Percentiles rank a stretch among this genome's conserved stretches.
phyloP scores from a whole-genome alignment of 2,329 filamentous ascomycete species.

The Pestalotiopsis sp. region DNA sequence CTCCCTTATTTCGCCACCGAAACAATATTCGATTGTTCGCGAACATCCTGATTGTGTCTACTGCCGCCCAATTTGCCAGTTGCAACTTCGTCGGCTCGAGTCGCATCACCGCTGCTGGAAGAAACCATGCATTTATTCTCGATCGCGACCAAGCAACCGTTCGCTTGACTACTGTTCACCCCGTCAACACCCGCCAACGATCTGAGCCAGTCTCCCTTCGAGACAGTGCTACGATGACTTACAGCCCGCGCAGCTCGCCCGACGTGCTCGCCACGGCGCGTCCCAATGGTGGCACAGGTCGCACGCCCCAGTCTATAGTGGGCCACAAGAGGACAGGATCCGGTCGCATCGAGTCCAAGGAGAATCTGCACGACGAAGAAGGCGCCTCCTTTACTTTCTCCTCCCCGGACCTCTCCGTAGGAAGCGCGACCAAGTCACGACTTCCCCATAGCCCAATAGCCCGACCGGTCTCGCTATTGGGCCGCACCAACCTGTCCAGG shows the following conservation, averaged over 20 bases:
- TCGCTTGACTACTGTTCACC: background rate
- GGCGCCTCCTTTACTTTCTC: background rate
- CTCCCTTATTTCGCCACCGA: background rate
- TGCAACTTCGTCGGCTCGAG: background rate
- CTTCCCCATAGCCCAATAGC: background rate
- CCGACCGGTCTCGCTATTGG: background rate
- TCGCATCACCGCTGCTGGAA: background rate
- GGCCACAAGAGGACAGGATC: slow-evolving; percentile 10
- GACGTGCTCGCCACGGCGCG: slow-evolving; percentile 6
- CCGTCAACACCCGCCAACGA: background rate
- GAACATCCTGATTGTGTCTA: background rate
- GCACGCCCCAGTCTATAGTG: background rate
- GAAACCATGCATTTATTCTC: slow-evolving; percentile 7
- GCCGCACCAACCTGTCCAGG: background rate
- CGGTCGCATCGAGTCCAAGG: slow-evolving; percentile 8
- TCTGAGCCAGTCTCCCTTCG: background rate
- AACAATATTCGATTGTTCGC: background rate
- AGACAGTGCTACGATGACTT: background rate
- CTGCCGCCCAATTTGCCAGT: background rate
- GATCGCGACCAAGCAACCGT: slow-evolving; percentile 5
- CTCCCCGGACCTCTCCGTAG: background rate
- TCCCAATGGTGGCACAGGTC: slow-evolving; percentile 3
- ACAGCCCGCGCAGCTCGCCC: slow-evolving; percentile 4
- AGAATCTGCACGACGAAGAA: background rate
- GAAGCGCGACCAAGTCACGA: background rate